Conservation (phyloP, 139 green algal genomes). For the Spirogloea muscicola region DNA sequence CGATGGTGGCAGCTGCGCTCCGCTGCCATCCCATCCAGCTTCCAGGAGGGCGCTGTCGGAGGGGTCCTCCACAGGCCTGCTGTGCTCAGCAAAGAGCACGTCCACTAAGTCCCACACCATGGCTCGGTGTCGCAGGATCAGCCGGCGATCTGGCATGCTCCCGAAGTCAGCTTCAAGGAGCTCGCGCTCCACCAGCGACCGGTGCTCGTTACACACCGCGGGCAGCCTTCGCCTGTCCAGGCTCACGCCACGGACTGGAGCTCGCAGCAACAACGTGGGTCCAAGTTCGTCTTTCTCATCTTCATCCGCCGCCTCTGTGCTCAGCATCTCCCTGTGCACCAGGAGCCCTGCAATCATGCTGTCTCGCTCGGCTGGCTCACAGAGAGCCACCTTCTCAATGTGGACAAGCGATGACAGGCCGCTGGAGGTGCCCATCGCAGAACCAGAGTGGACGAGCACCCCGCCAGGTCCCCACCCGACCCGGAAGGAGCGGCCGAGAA, state of each 20-base stretch:
- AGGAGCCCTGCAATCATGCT: slow-evolving; percentile 7
- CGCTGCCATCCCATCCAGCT: background rate
- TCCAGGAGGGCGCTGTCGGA: background rate
- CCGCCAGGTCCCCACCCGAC: slow-evolving; percentile 69
- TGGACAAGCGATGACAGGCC: slow-evolving; percentile 24
- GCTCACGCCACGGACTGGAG: background rate
- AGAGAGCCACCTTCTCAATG: slow-evolving; percentile 20
- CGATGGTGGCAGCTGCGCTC: slow-evolving; percentile 10
- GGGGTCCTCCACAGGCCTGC: background rate
- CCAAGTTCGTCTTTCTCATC: slow-evolving; percentile 11
- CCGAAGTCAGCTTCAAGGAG: background rate
- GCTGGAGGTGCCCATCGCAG: background rate
- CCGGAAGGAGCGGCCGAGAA: slow-evolving; percentile 66
- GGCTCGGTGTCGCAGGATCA: slow-evolving; percentile 52
- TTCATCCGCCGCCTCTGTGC: slow-evolving; percentile 20
- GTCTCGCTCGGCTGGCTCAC: background rate
- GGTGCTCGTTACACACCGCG: background rate
- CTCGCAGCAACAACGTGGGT: background rate
- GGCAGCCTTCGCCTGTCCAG: background rate
- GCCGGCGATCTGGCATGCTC: background rate
- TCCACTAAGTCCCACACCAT: slow-evolving; percentile 69
- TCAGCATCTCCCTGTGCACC: slow-evolving; percentile 33
- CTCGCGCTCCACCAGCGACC: background rate
- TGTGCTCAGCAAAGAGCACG: slow-evolving; percentile 52
- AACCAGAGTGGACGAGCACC: slow-evolving; percentile 51